These are phyloP conservation scores for Microcyclosporella mali DNA, from an alignment of 2,329 filamentous ascomycete species.

Conservation along the genomic window DNA sequence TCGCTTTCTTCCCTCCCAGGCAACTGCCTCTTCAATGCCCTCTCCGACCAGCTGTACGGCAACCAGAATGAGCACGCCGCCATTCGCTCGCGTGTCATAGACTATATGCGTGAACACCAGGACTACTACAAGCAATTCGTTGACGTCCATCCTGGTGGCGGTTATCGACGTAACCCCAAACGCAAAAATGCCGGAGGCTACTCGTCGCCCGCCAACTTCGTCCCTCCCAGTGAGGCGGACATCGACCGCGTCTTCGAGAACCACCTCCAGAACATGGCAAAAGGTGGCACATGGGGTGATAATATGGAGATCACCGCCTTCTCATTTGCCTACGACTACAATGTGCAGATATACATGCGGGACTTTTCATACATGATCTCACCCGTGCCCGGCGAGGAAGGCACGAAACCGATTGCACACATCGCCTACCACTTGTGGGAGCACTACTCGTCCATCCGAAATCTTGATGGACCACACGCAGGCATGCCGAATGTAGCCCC, in stretches of 20 bases:
- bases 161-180: conserved; percentile 53
- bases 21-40: conserved; percentile 64
- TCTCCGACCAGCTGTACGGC: conserved; percentile 62
- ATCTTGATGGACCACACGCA: conserved; percentile 52
- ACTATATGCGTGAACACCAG: conserved; percentile 56
- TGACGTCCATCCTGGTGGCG: conserved; percentile 47
- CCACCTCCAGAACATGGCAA: conserved; percentile 55
- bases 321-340: conserved; percentile 53
- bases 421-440: conserved; percentile 49
- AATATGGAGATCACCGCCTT: conserved; percentile 64
- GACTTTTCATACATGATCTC: conserved; percentile 47
- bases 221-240: conserved; percentile 48
- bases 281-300: conserved; percentile 57
- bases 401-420: conserved; percentile 41
- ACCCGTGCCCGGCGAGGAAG: conserved; percentile 33
- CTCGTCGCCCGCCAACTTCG: conserved; percentile 41
- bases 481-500: conserved; percentile 47
- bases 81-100: conserved; percentile 54
- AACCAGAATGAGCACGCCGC: conserved; percentile 51
- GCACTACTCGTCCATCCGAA: conserved; percentile 62
- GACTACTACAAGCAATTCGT: conserved; percentile 62
- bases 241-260: conserved; percentile 48
- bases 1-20: conserved; percentile 39
- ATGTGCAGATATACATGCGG: conserved; percentile 57
- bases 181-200: conserved; percentile 49